Conservation (phyloP, 345 rosid genomes). For the Anacardium occidentale region DNA sequence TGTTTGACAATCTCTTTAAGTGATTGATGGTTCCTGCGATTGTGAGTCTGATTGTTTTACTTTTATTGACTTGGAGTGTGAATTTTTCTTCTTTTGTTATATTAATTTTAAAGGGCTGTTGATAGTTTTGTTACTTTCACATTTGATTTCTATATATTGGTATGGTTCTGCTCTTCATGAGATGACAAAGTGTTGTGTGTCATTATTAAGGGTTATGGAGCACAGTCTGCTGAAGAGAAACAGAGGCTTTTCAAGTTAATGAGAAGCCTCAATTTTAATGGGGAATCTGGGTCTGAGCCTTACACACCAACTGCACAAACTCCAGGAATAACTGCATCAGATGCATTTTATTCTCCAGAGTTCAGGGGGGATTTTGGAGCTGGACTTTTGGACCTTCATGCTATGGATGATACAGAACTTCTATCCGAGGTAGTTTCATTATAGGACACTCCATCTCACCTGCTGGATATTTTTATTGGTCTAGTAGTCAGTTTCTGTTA, state of each 20-base stretch:
- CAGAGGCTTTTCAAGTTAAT: conserved; percentile 91
- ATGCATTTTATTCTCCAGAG: conserved; percentile 85
- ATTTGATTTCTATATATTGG: neutral
- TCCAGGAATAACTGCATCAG: conserved; percentile 55
- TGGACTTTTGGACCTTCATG: conserved; percentile 96
- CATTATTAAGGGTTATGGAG: conserved; percentile 75
- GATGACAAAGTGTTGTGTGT: conserved; percentile 15
- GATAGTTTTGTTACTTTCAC: neutral
- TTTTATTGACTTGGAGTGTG: neutral
- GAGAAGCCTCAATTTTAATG: conserved; percentile 93
- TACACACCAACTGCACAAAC: conserved; percentile 65
- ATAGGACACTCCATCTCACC: neutral
- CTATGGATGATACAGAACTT: conserved; percentile 98
- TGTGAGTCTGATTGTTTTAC: neutral
- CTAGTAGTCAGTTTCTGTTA: neutral
- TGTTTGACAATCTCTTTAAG: neutral
- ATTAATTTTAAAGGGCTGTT: neutral
- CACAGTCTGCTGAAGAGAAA: conserved; percentile 97
- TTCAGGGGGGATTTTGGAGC: conserved; percentile 98
- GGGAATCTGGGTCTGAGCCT: conserved; percentile 85
- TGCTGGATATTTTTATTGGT: neutral
- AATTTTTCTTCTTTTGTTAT: neutral
- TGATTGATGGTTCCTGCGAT: neutral
- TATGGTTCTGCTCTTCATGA: neutral
- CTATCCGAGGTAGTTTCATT: conserved; percentile 71